These are phyloP conservation scores for Penicillium sp. DNA, from an alignment of 2,329 filamentous ascomycete genomes.

Conservation along the genomic window DNA sequence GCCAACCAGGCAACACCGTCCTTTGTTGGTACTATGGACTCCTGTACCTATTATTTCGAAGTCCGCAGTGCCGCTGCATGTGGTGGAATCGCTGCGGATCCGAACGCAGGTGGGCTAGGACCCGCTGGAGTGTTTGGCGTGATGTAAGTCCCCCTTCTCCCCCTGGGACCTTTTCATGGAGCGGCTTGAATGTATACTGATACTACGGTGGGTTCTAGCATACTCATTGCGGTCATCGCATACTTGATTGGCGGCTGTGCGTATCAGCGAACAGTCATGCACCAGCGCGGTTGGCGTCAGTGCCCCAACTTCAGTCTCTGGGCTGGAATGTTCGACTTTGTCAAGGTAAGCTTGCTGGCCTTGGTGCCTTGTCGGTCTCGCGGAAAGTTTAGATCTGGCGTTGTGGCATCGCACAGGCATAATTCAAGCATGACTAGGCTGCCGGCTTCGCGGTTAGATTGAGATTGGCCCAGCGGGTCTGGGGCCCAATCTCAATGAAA, in stretches of 20 bases:
- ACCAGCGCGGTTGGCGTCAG: constrained; percentile 92
- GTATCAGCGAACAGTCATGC: constrained; percentile 90
- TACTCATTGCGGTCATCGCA: constrained; percentile 71
- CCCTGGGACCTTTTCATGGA: no score
- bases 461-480: constrained; percentile 28
- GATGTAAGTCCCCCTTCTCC: constrained; percentile 60
- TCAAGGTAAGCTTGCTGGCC: constrained; percentile 63
- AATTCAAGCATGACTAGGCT: constrained; percentile 26
- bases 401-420: constrained; percentile 19
- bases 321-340: constrained; percentile 79
- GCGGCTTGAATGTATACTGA: no score
- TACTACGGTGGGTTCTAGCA: no score
- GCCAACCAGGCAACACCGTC: constrained; percentile 67
- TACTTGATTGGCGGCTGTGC: constrained; percentile 91
- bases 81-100: constrained; percentile 61
- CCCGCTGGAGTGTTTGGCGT: constrained; percentile 81
- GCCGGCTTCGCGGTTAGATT: constrained; percentile 39
- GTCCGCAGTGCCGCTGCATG: constrained; percentile 83
- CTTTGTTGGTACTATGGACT: constrained; percentile 84
- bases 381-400: constrained; percentile 27
- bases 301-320: constrained; percentile 92
- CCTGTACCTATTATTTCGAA: constrained; percentile 95
- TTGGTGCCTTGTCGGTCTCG: constrained; percentile 38
- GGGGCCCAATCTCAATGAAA: constrained; percentile 9
- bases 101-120: constrained; percentile 58